Evolutionary conservation across 352 stramenopile genomes (phyloP), one percentile per base, ranked within the genome.

Genomic region (Pythium myriotylum): DNA sequence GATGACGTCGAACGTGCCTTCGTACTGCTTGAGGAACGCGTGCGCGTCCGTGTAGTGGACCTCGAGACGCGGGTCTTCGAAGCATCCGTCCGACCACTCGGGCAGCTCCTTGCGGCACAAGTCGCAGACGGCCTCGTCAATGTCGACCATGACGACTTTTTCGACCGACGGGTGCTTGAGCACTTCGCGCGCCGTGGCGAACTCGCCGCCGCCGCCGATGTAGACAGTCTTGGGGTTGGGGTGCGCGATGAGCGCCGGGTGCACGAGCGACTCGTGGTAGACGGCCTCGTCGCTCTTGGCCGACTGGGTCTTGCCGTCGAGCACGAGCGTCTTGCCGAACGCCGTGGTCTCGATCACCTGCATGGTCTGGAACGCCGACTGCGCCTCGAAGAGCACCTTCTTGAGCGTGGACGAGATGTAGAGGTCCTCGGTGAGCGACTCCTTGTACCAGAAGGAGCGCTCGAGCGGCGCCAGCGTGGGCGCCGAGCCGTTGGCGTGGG

Each of bases 201-300:
- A 89, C 69, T 98, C 95, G 22, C 93, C 95, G 14, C 92, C 94
- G 32, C 93, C 94, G 65, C 89, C 92, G 63, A 98, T 98, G 72
- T 96, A 97, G 4, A 98, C 91, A 32, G 76, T 91, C 68, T 95
- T 97, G 32, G 88, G 86, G 66, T 88, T 89, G 41, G 71, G 68
- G 72, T 89, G 85, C n/a, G 88, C 81, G 42, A 98, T 81, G 45
- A 99, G 70, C 22, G 91, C 81, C 32, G 92, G 93, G 73, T 98
- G 94, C 41, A 98, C 93, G n/a, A 99, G 79, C 55, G 73, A 82
- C 76, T 98, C 95, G 74, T 99, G 95, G 72, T 98, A 98, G 48
- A 98, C 89, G 68, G 89, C 86, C 73, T 99, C 96, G 71, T 99
- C 95, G 54, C 81, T 84, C 67, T 96, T 81, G 40, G 94, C 75